Evolutionary conservation across 1,139 yeast genomes (phyloP).

Genomic region (Nakaseomyces uthaithaninus): DNA sequence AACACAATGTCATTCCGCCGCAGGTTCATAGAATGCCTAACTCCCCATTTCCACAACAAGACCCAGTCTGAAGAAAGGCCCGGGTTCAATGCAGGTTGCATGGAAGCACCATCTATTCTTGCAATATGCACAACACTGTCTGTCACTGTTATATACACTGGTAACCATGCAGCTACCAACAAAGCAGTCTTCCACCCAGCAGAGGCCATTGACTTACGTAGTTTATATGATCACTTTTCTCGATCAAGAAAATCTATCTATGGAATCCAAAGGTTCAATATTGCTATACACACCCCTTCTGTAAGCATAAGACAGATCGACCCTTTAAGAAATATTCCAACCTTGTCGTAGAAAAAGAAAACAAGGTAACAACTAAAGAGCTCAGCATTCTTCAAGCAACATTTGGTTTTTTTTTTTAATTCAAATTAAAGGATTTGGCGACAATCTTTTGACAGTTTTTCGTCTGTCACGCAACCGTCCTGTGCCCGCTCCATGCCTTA

Average conservation of each 20-base stretch:
- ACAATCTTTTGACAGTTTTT: neutral
- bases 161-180: conserved; percentile 54
- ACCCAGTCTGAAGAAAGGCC: conserved; percentile 53
- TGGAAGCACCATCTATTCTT: conserved; percentile 72
- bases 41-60: conserved; percentile 56
- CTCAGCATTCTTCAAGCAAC: too few relatives aligned
- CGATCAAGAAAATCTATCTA: too few relatives aligned
- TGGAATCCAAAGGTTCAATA: too few relatives aligned
- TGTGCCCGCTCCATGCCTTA: too few relatives aligned
- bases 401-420: too few relatives aligned
- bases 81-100: conserved; percentile 88
- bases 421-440: neutral
- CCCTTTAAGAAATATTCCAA: neutral
- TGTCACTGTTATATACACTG: conserved; percentile 61
- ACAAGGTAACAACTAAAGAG: too few relatives aligned
- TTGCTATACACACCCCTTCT: too few relatives aligned
- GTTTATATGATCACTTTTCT: too few relatives aligned
- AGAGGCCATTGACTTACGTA: neutral
- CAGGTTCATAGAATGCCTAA: conserved; percentile 41
- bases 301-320: too few relatives aligned
- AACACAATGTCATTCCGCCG: conserved; percentile 66
- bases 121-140: conserved; percentile 71
- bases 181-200: neutral
- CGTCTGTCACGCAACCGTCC: too few relatives aligned
- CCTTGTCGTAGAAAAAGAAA: neutral